Percentiles rank a stretch among this genome's conserved stretches.
These are phyloP conservation scores for Pholiota adiposa DNA, from an alignment of 1,284 basidiomycete genomes.

Conservation along the genomic window DNA sequence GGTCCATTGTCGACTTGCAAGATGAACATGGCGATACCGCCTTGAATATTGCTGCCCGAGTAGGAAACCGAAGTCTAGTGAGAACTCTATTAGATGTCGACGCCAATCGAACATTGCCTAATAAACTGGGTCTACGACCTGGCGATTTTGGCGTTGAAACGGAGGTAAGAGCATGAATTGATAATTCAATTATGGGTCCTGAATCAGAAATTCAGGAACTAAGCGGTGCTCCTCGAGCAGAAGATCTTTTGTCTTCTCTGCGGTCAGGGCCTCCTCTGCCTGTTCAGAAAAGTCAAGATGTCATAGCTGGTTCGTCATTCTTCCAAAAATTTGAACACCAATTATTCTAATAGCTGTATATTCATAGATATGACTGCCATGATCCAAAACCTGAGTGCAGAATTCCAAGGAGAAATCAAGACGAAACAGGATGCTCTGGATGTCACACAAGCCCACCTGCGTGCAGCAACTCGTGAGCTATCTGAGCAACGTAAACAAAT, in stretches of 20 bases:
- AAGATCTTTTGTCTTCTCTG: conserved; percentile 75
- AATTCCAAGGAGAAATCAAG: conserved; percentile 86
- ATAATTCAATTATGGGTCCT: conserved; percentile 3
- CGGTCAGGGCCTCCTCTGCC: conserved; percentile 74
- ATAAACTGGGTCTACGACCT: conserved; percentile 92
- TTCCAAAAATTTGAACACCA: background rate
- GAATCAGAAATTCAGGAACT: conserved; percentile 56
- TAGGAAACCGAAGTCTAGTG: conserved; percentile 91
- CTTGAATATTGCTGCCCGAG: conserved; percentile 91
- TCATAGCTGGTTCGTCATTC: conserved; percentile 71
- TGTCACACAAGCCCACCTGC: conserved; percentile 85
- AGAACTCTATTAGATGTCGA: conserved; percentile 91
- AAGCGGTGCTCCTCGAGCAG: conserved; percentile 67
- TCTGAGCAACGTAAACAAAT: conserved; percentile 89
- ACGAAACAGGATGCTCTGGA: conserved; percentile 87
- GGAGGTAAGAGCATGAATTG: conserved; percentile 59
- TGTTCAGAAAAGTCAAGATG: conserved; percentile 88
- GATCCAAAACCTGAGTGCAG: conserved; percentile 76
- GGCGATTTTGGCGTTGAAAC: conserved; percentile 94
- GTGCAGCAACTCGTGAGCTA: conserved; percentile 88
- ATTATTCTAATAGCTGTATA: conserved; percentile 12
- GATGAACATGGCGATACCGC: conserved; percentile 98
- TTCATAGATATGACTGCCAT: conserved; percentile 80
- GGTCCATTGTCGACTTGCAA: conserved; percentile 87
- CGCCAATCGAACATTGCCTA: conserved; percentile 89